Evolutionary conservation across 2,329 filamentous ascomycete genomes (phyloP).

Genomic region (Leptographium galeiforme): DNA sequence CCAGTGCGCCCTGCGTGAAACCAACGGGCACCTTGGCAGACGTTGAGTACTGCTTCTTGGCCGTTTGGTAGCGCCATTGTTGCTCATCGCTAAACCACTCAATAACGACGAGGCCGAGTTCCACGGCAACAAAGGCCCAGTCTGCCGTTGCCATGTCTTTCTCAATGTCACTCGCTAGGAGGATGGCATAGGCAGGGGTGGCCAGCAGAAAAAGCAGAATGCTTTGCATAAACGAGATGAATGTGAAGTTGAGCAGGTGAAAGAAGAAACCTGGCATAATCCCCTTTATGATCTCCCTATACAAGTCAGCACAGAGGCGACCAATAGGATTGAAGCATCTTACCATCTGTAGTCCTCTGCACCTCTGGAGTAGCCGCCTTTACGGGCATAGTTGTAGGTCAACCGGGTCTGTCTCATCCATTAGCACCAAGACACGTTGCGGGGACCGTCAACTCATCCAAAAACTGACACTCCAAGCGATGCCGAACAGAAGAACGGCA

Average conservation of each 20-base stretch:
- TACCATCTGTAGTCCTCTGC: conserved; percentile 91
- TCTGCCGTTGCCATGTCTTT: conserved; percentile 31
- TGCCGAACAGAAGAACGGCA: conserved; percentile 54
- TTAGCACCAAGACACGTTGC: not conserved
- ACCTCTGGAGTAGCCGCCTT: conserved; percentile 77
- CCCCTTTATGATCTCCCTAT: conserved; percentile 56
- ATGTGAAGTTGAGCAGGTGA: conserved; percentile 76
- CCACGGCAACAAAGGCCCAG: conserved; percentile 29
- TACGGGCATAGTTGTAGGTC: conserved; percentile 95
- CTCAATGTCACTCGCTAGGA: conserved; percentile 57
- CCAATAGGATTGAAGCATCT: conserved; percentile 1
- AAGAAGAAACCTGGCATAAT: conserved; percentile 52
- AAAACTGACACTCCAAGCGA: conserved; percentile 63
- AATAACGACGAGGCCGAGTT: conserved; percentile 39
- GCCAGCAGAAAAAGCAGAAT: conserved; percentile 67
- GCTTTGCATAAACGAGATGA: conserved; percentile 77
- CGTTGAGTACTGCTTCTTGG: conserved; percentile 63
- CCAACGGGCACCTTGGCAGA: conserved; percentile 55
- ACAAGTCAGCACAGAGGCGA: not conserved
- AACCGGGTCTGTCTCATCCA: conserved; percentile 48
- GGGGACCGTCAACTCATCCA: not conserved
- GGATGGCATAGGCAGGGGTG: conserved; percentile 66
- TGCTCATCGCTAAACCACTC: conserved; percentile 84
- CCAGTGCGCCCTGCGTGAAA: conserved; percentile 61
- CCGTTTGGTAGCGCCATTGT: conserved; percentile 80